These are phyloP conservation scores for Zygnema cylindricum DNA, from an alignment of 139 green algal species.

Conservation along the genomic window DNA sequence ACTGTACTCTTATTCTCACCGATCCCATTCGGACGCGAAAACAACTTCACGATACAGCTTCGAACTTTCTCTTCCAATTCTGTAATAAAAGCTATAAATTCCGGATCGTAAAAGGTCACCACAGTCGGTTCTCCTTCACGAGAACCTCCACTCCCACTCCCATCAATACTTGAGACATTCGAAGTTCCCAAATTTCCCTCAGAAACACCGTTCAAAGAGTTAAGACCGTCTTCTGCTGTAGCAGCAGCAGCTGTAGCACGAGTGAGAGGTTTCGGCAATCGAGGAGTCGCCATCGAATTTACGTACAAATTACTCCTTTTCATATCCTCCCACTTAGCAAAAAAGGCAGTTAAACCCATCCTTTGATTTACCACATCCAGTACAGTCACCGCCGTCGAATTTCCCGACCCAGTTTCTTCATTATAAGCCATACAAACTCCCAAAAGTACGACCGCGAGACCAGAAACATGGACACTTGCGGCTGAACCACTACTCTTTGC, in stretches of 20 bases:
- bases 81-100: slow-evolving; percentile 37
- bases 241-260: slow-evolving; percentile 63
- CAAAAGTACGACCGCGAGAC: slow-evolving; percentile 76
- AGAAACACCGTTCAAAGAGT: background rate
- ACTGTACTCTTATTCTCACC: slow-evolving; percentile 1
- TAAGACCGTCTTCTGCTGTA: slow-evolving; percentile 20
- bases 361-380: slow-evolving; percentile 68
- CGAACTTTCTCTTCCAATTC: slow-evolving; percentile 28
- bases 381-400: slow-evolving; percentile 58
- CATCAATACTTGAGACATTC: background rate
- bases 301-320: slow-evolving; percentile 51
- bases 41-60: slow-evolving; percentile 32
- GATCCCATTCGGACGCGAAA: slow-evolving; percentile 30
- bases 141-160: background rate
- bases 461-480: slow-evolving; percentile 57
- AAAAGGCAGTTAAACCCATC: slow-evolving; percentile 67
- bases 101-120: slow-evolving; percentile 41
- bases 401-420: slow-evolving; percentile 13
- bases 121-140: background rate
- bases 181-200: too few relatives aligned
- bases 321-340: slow-evolving; percentile 66
- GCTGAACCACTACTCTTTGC: slow-evolving; percentile 22
- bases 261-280: slow-evolving; percentile 63
- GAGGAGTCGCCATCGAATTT: slow-evolving; percentile 1
- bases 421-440: slow-evolving; percentile 72